phyloP scores from a whole-genome alignment of 73 alveolate species.

The Paramecium octaurelia region DNA sequence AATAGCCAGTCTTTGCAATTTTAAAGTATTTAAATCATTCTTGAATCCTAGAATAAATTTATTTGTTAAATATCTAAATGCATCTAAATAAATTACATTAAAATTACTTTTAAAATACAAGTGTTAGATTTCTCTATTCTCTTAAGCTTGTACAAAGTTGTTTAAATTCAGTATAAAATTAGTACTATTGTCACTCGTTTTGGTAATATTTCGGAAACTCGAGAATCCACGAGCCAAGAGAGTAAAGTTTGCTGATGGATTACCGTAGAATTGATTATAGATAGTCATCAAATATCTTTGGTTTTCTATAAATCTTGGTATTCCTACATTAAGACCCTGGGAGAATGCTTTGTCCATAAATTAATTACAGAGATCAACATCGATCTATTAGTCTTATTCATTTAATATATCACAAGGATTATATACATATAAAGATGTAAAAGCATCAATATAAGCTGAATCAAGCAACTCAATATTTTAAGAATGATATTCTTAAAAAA shows the following conservation, averaged over 20 bases:
- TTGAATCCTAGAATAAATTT: not conserved
- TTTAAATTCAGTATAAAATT: not conserved
- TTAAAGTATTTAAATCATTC: not conserved
- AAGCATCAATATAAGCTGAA: not conserved
- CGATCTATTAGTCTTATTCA: not conserved
- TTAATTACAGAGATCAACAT: not conserved
- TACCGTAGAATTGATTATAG: not conserved
- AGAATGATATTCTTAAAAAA: not conserved
- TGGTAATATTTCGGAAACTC: not conserved
- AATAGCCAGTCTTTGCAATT: not conserved
- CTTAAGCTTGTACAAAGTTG: not conserved
- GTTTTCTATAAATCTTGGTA: constrained; percentile 53
- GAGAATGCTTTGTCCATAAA: constrained; percentile 2
- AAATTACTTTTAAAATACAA: not conserved
- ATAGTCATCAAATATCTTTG: constrained; percentile 31
- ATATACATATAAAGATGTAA: not conserved
- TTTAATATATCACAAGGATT: not conserved
- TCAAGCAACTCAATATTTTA: not conserved
- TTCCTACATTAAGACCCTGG: constrained; percentile 4
- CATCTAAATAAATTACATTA: not conserved
- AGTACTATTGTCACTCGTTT: not conserved
- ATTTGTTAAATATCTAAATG: not conserved
- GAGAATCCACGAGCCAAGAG: not conserved
- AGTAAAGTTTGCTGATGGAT: not conserved
- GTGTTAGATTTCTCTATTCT: not conserved